Evolutionary conservation across 345 rosid species (phyloP).

Genomic region (Adansonia digitata): DNA sequence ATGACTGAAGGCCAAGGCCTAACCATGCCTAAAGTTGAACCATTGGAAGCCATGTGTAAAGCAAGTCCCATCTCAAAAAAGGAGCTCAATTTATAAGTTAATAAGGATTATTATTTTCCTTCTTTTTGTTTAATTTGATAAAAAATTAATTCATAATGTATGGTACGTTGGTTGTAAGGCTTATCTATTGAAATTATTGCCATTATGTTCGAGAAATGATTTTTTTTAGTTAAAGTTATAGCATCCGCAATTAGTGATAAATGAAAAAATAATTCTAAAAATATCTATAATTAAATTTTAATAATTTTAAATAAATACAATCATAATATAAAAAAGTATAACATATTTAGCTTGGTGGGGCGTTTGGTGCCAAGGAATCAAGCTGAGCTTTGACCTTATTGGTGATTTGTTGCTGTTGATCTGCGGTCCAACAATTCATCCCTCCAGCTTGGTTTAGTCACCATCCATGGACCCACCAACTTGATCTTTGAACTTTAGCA

Average conservation of each 20-base stretch:
- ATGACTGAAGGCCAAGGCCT: background rate
- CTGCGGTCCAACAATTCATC: slow-evolving; percentile 57
- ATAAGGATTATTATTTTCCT: background rate
- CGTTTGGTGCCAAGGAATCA: slow-evolving; percentile 57
- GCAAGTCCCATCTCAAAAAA: background rate
- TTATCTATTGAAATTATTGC: background rate
- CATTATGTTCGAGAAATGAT: too few relatives aligned
- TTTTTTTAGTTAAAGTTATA: too few relatives aligned
- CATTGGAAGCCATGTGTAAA: background rate
- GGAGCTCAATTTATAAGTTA: background rate
- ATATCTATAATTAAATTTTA: too few relatives aligned
- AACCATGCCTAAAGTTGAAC: slow-evolving; percentile 1
- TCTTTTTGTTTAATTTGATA: background rate
- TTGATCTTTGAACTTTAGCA: background rate
- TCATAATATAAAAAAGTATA: too few relatives aligned
- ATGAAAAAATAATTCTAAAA: too few relatives aligned
- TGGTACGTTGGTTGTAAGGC: too few relatives aligned
- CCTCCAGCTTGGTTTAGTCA: slow-evolving; percentile 72
- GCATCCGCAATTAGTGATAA: too few relatives aligned
- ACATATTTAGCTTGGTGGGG: slow-evolving; percentile 68
- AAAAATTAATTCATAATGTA: too few relatives aligned
- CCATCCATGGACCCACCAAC: slow-evolving; percentile 24
- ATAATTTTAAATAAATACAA: too few relatives aligned
- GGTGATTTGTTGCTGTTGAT: slow-evolving; percentile 43
- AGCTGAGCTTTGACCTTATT: slow-evolving; percentile 54